Evolutionary conservation across 2,329 filamentous ascomycete genomes (phyloP), one percentile per base, ranked within the genome.

Genomic region (Cryoendolithus antarcticus): DNA sequence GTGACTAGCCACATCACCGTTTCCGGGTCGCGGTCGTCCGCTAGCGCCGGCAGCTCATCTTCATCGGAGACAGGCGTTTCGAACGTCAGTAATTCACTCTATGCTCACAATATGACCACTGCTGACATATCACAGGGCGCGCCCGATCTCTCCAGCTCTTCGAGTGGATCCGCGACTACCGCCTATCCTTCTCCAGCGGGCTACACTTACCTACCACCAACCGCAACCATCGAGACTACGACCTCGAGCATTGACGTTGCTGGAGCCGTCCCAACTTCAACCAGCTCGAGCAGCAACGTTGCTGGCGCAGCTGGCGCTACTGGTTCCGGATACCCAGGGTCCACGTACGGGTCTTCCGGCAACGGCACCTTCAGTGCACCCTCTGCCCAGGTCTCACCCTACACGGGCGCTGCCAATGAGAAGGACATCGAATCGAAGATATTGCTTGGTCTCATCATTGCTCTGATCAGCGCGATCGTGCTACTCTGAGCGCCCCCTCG

Each of bases 401-500:
- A 40, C 47, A 40, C 41, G 10, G 44, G 45, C 29, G 38, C 24
- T 24, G 44, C 39, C n/a, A 30, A 37, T 7, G 37, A 33, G 31
- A 30, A 39, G 30, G 37, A 39, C 8, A 13, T 42, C 15, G 42
- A 48, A 27, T 15, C 30, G 11, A 43, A 38, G 29, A 37, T 44
- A 34, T 29, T 46, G 31, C 35, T 46, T 12, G 43, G 44, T 42
- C 37, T 47, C 35, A 27, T 37, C n/a, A 43, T 48, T 32, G 46
- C 41, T 32, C 13, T 49, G 11, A 30, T 45, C 38, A 39, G 39
- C 24, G 44, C 44, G 21, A 40, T 48, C 28, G 15, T 48, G 31
- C 37, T 49, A 33, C 37, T 48, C 42, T 49, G 45, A 31, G 40
- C 19, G 27, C 11, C 12, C 2, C 5, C 6, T 10, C 29, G 37